Evolutionary conservation across 1,139 yeast genomes (phyloP), one percentile per base, ranked within the genome.

Genomic region (Blastobotrys proliferans): DNA sequence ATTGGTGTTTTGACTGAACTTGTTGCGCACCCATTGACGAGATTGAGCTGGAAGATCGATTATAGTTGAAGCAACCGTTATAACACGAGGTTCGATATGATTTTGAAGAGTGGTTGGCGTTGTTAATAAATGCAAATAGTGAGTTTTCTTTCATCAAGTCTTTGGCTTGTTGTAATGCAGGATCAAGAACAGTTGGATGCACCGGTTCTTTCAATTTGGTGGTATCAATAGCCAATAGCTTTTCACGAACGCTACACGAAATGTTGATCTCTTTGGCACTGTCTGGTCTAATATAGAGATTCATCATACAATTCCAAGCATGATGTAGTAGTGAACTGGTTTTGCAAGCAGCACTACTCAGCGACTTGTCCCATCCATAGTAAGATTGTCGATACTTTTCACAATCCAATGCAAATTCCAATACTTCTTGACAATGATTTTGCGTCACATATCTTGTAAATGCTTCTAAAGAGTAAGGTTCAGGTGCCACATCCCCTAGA

Each of bases 401-500:
- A 22, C 61, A 62, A 39, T 60, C 66, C 41, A 60, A 43, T 3
- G 58, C 50, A 47, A 65, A 64, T 43, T 64, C 67, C 35, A 65
- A 54, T 8, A 60, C 56, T 50, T 65, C 69, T 25, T 53, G 52
- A 36, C 68, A 64, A 51, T 62, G 66, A 44, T 57, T 59, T 30
- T 54, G 57, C 24, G 56, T 48, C 24, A 64, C 50, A 41, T 51
- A 64, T 14, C 52, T 55, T 40, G 52, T 47, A 43, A 65, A 62
- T 24, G 54, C 57, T 18, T 54, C 44, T 34, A 61, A 50, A 20
- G 58, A 47, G 50, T 51, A 61, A 11, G 66, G 66, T 21, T 56
- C 49, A 11, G 50, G 44, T 3, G 63, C 50, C 16, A 35, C 45
- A 46, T 56, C 49, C n/a, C 40, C 41, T 18, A 61, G 47, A 26